Evolutionary conservation across 2,329 filamentous ascomycete species (phyloP), one percentile per base, ranked within the genome.

Genomic region (Fonsecaea nubica): DNA sequence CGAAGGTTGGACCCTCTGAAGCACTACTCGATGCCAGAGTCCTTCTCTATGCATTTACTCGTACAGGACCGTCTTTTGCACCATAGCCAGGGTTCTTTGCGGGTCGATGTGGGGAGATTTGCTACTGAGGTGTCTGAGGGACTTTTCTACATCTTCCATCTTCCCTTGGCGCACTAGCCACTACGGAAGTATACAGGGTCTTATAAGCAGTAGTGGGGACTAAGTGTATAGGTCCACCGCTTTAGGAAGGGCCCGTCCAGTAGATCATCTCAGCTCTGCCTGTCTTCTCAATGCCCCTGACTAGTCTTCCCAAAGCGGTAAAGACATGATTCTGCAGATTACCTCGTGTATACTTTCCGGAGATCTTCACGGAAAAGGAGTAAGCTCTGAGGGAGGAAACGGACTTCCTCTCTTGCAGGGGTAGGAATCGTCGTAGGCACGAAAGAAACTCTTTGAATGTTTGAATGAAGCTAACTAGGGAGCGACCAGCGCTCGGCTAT

Each of bases 81-180:
- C 52, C 58, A 60, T 60, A n/a, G 58, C 58, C 18, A 60, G 40
- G 8, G 58, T 60, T 15, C 45, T n/a, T 35, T 52, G 25, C 4
- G 45, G 52, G 18, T 60, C 32, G 10, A 52, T 25, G 10, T 50
- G 36, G 15, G 40, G 40, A 35, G 58, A 60, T 9, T 60, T 33
- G 30, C 45, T 50, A 9, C 40, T 50, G 18, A 60, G 42, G 18
- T 32, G 40, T 35, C 45, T 32, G 8, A 60, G 58, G 2, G 58
- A 25, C 32, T 52, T 50, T n/a, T 60, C 58, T 2, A 42, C 58
- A 4, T 60, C 58, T 52, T 60, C 58, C 42, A 60, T 10, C 13
- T 45, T 42, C 13, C 74, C 77, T 38, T 76, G 73, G 15, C 78
- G 76, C 1, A 79, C 72, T 13, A 77, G 70, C 77, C 77, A 79